Evolutionary conservation across 2,329 filamentous ascomycete genomes (phyloP).

Genomic region (Cladosporium oxysporum): DNA sequence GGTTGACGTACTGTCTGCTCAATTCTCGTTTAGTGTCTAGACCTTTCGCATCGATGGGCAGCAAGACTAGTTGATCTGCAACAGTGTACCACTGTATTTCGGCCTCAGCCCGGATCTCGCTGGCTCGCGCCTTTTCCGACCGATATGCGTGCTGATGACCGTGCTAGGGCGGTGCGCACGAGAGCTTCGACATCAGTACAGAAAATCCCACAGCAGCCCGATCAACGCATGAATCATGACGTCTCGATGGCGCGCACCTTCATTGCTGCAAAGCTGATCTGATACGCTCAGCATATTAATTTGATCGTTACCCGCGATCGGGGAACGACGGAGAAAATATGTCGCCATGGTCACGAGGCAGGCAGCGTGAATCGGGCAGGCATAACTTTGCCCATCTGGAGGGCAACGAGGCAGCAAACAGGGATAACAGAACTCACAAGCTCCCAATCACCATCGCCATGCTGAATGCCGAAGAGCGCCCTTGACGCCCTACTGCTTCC

Average conservation of each 20-base stretch:
- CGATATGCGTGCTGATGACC: not conserved
- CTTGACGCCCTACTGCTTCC: not conserved
- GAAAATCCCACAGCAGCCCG: not conserved
- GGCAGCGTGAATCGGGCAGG: not conserved
- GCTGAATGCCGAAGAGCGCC: constrained; percentile 3
- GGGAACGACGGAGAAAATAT: not conserved
- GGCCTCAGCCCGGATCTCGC: constrained; percentile 1
- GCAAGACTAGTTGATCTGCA: not conserved
- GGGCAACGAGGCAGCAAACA: not conserved
- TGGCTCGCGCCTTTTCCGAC: not conserved
- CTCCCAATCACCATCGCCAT: not conserved
- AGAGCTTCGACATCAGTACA: not conserved
- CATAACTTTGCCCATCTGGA: not conserved
- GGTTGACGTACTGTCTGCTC: constrained; percentile 1
- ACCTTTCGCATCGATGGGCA: not conserved
- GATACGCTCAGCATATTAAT: not conserved
- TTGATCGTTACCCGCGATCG: not conserved
- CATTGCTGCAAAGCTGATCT: not conserved
- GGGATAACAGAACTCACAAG: not conserved
- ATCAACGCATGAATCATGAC: not conserved
- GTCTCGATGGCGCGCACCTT: not conserved
- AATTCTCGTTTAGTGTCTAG: constrained; percentile 1
- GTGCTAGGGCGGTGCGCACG: not conserved
- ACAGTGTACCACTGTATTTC: not conserved
- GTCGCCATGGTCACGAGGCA: not conserved